Base-by-base conservation (phyloP, 2,329 filamentous ascomycete species). In the Paracoccidioides brasiliensis region DNA sequence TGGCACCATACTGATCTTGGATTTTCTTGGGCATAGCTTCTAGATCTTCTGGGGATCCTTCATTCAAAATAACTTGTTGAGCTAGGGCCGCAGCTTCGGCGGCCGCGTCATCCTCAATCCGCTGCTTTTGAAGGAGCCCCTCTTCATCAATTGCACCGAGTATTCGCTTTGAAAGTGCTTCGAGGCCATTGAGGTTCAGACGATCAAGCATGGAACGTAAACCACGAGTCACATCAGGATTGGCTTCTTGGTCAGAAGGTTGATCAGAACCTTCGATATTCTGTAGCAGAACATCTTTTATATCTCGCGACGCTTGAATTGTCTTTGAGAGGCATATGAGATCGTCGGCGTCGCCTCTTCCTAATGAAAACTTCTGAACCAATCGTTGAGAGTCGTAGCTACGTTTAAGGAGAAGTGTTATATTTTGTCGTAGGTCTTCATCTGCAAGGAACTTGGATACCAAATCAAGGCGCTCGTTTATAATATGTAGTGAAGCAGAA, bases 321-420 rank as follows among this genome's bases (percentile, higher is more conserved):
- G 93, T 95, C 61, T 80, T 85, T 0, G 88, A 88, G 12, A 98
- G 76, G 52, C 83, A 86, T 45, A 97, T 76, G 41, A 98, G 78
- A 69, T 97, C 93, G 66, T 97, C 91, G 0, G 91, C 80, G 64
- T 95, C 87, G n/a, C 91, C 93, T 59, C 88, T 82, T 9, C 91
- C 90, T 7, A 97, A 80, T 0, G 91, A 87, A 68, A 98, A 97
- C 67, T 93, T 96, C 65, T 97, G 93, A 1, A 95, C 83, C 3
- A 98, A 76, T 1, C 93, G 86, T 64, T 94, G 85, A 2, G 88
- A 89, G 71, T 98, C 93, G 63, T 89, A 84, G 53, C 84, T 91
- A 30, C 82, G 79, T 59, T 82, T 81, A 2, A 98, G 76, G 2
- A 94, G 75, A 14, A 80, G 68, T 1, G 82, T 74, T 30, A 94